Percentiles rank a stretch among this genome's conserved stretches.
Conservation (phyloP, 805 yeast genomes). For the Lachancea waltii region DNA sequence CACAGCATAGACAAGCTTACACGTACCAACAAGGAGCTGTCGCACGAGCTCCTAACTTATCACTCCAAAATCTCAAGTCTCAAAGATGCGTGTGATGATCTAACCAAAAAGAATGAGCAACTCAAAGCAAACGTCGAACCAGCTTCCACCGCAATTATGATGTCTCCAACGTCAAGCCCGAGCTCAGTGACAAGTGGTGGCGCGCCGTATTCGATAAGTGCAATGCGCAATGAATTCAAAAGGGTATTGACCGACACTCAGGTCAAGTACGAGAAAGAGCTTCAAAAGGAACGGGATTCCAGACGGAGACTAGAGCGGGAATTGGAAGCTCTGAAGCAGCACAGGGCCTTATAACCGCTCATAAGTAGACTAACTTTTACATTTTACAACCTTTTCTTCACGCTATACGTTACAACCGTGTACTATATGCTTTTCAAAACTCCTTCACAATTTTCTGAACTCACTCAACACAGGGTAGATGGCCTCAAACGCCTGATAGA, state of each 20-base stretch:
- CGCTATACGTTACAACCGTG: constrained; percentile 1
- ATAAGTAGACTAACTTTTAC: not conserved
- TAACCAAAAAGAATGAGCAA: constrained; percentile 17
- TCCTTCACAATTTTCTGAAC: constrained; percentile 63
- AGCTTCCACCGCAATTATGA: constrained; percentile 12
- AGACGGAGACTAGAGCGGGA: constrained; percentile 41
- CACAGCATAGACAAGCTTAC: constrained; percentile 49
- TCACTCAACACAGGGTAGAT: constrained; percentile 97
- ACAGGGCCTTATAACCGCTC: too few relatives aligned
- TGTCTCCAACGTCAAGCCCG: constrained; percentile 13
- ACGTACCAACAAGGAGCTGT: constrained; percentile 43
- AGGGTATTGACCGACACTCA: constrained; percentile 57
- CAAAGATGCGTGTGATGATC: constrained; percentile 14
- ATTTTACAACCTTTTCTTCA: not conserved
- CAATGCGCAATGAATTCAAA: constrained; percentile 62
- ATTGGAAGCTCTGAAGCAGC: constrained; percentile 22
- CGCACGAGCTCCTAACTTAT: constrained; percentile 42
- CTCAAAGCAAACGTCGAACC: constrained; percentile 34
- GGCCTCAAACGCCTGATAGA: constrained; percentile 96
- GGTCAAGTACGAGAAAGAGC: constrained; percentile 51
- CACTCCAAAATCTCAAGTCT: constrained; percentile 33
- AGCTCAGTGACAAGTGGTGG: constrained; percentile 19
- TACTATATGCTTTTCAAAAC: not conserved
- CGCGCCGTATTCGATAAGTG: constrained; percentile 40
- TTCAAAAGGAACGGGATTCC: constrained; percentile 49